These are phyloP conservation scores for Paraleonurus japonicus DNA, from an alignment of 257 asterid species.

Conservation along the genomic window DNA sequence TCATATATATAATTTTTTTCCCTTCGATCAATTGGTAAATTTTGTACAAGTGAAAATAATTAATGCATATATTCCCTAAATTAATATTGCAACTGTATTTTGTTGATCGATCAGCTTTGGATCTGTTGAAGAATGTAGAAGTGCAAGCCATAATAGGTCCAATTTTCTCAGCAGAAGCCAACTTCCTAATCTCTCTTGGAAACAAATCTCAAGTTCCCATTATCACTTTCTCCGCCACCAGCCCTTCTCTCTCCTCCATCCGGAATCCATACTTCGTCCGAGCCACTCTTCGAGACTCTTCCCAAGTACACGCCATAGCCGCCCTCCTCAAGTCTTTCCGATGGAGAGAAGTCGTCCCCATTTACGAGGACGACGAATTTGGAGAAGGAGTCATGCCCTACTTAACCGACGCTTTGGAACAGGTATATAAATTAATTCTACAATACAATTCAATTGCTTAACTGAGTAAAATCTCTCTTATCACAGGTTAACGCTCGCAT, in stretches of 20 bases:
- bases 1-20: too few species aligned
- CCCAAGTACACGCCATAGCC: slow-evolving; percentile 37
- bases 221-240: slow-evolving; percentile 47
- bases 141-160: slow-evolving; percentile 55
- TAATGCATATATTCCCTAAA: background rate
- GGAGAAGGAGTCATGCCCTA: slow-evolving; percentile 45
- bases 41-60: background rate
- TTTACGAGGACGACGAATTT: slow-evolving; percentile 30
- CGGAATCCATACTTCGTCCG: slow-evolving; percentile 39
- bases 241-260: slow-evolving; percentile 40
- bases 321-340: slow-evolving; percentile 39
- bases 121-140: slow-evolving; percentile 40
- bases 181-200: slow-evolving; percentile 39
- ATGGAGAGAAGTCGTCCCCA: slow-evolving; percentile 37
- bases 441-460: too few species aligned
- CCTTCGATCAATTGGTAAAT: background rate
- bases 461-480: too few species aligned
- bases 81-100: background rate
- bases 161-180: slow-evolving; percentile 36
- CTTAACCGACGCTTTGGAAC: slow-evolving; percentile 33
- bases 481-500: slow-evolving; percentile 29
- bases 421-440: too few species aligned
- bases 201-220: slow-evolving; percentile 40
- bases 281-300: slow-evolving; percentile 29
- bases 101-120: slow-evolving; percentile 29